A percentile compares a stretch with the other conserved stretches of the same genome.
These are phyloP conservation scores for Ogataea ramenticola DNA, from an alignment of 805 yeast genomes.

Conservation along the genomic window DNA sequence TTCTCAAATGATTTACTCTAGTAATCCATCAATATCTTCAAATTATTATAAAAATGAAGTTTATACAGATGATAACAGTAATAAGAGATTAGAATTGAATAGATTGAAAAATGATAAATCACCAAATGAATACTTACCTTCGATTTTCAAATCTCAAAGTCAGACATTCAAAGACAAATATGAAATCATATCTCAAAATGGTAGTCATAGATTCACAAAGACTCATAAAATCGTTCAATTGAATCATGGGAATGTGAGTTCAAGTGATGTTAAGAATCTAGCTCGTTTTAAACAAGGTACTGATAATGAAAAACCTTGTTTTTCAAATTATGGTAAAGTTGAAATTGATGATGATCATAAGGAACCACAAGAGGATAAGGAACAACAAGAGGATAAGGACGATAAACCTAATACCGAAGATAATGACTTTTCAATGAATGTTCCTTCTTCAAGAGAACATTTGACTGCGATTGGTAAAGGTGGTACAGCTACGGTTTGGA, in stretches of 20 bases:
- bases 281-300: neutral
- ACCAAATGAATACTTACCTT: neutral
- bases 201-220: neutral
- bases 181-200: neutral
- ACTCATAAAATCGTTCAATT: neutral
- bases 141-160: neutral
- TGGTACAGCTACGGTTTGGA: conserved; percentile 62
- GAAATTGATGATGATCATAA: neutral
- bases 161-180: neutral
- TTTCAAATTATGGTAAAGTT: neutral
- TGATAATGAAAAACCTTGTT: neutral
- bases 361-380: no score
- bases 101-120: neutral
- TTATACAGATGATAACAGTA: neutral
- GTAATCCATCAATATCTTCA: neutral
- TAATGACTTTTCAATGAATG: neutral
- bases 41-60: neutral
- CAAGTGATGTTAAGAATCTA: neutral
- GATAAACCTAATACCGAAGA: neutral
- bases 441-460: neutral
- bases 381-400: no score
- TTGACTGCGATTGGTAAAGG: conserved; percentile 48
- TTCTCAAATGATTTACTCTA: no score
- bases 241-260: neutral
- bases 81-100: neutral